phyloP scores from a whole-genome alignment of 495 filamentous ascomycete species.

The Elaphomyces granulatus region DNA sequence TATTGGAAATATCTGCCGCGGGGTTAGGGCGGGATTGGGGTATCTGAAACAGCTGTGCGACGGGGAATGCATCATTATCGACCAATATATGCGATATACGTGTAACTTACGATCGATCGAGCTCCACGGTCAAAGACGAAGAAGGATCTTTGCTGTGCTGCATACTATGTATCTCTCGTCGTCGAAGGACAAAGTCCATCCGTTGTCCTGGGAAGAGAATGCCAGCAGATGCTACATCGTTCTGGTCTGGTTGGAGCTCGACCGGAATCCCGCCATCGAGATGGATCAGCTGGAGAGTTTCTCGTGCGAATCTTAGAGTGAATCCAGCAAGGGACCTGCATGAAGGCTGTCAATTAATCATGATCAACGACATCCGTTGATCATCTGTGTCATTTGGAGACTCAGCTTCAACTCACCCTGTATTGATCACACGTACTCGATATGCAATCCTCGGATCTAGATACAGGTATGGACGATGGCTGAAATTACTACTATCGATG shows the following conservation, averaged over 20 bases:
- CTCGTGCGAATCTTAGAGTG: conserved; percentile 19
- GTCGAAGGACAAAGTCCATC: conserved; percentile 29
- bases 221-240: conserved; percentile 20
- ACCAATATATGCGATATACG: background rate
- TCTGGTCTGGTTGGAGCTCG: conserved; percentile 3
- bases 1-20: conserved; percentile 29
- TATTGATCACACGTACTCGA: conserved; percentile 25
- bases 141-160: conserved; percentile 1
- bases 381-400: background rate
- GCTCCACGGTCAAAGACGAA: conserved; percentile 20
- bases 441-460: conserved; percentile 10
- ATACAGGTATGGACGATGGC: conserved; percentile 14
- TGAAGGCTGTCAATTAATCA: conserved; percentile 1
- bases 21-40: conserved; percentile 28
- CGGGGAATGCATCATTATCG: conserved; percentile 1
- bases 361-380: no score
- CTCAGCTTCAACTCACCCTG: conserved; percentile 15
- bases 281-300: conserved; percentile 19
- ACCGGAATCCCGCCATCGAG: conserved; percentile 31
- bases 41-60: conserved; percentile 33
- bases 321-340: conserved; percentile 31
- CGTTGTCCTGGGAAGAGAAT: conserved; percentile 37
- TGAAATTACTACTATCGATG: conserved; percentile 8
- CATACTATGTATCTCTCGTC: background rate
- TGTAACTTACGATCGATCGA: conserved; percentile 29